phyloP scores from a whole-genome alignment of 192 early-diverging fungal species.

The Borealophlyctis nickersoniae region DNA sequence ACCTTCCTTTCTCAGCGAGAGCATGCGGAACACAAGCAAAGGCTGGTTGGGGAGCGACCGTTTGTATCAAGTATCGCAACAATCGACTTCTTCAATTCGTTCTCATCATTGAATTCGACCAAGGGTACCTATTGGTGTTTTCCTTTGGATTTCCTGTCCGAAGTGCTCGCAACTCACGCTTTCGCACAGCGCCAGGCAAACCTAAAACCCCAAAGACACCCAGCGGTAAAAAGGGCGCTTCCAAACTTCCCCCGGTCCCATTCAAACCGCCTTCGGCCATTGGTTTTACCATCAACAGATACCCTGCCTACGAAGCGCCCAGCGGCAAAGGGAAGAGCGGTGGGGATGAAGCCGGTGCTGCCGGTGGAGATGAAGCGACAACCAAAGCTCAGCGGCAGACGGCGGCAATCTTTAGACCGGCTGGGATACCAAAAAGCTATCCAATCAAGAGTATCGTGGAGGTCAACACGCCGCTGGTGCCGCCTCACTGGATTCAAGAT shows the following conservation, averaged over 20 bases:
- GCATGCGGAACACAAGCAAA: slow-evolving; percentile 38
- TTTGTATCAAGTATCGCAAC: slow-evolving; percentile 40
- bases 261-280: slow-evolving; percentile 50
- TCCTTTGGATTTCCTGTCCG: too few species aligned
- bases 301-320: slow-evolving; percentile 44
- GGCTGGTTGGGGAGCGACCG: slow-evolving; percentile 42
- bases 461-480: slow-evolving; percentile 39
- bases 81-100: slow-evolving; percentile 48
- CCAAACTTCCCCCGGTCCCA: slow-evolving; percentile 16
- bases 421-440: slow-evolving; percentile 42
- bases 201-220: background rate
- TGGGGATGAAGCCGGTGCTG: too few species aligned
- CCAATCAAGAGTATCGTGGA: slow-evolving; percentile 48
- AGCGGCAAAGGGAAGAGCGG: slow-evolving; percentile 3
- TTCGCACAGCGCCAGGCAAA: too few species aligned
- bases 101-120: slow-evolving; percentile 28
- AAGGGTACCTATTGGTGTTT: too few species aligned
- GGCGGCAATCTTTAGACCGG: slow-evolving; percentile 41
- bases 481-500: slow-evolving; percentile 48
- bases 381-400: slow-evolving; percentile 5
- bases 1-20: too few species aligned
- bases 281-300: slow-evolving; percentile 55
- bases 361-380: slow-evolving; percentile 12
- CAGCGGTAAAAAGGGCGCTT: background rate
- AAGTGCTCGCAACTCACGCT: too few species aligned